Conservation (phyloP, 1,284 basidiomycete species). For the Apiotrichum siamense region DNA sequence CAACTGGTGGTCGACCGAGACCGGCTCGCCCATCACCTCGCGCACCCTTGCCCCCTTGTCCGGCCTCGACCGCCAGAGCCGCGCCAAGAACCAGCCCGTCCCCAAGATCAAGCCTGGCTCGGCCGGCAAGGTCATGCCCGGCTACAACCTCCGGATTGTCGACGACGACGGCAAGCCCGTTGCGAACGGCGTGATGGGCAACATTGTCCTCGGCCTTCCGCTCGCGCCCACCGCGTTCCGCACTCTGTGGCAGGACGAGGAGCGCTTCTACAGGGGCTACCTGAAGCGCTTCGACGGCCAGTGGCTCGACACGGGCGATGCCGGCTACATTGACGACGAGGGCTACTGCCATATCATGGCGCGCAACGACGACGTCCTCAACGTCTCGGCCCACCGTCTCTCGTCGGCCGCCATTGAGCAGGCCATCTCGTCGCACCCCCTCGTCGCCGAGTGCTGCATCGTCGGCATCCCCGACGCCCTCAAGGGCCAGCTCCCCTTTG, state of each 20-base stretch:
- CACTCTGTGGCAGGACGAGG: slow-evolving; percentile 64
- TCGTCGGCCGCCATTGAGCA: slow-evolving; percentile 94
- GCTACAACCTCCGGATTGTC: slow-evolving; percentile 19
- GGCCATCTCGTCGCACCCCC: slow-evolving; percentile 80
- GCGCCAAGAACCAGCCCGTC: slow-evolving; percentile 4
- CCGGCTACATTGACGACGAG: slow-evolving; percentile 82
- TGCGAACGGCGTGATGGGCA: slow-evolving; percentile 13
- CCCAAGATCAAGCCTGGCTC: slow-evolving; percentile 14
- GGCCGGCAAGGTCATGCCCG: slow-evolving; percentile 20
- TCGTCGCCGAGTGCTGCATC: slow-evolving; percentile 78
- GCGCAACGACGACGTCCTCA: slow-evolving; percentile 64
- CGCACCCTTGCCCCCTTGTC: slow-evolving; percentile 58
- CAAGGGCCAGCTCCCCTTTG: slow-evolving; percentile 54
- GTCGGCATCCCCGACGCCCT: slow-evolving; percentile 79
- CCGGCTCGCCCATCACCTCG: slow-evolving; percentile 56
- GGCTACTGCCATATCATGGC: slow-evolving; percentile 97
- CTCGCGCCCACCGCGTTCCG: slow-evolving; percentile 76
- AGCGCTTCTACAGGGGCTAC: slow-evolving; percentile 81
- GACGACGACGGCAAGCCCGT: slow-evolving; percentile 19
- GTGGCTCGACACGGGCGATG: slow-evolving; percentile 80
- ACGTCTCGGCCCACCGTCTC: slow-evolving; percentile 84
- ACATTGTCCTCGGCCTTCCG: slow-evolving; percentile 63
- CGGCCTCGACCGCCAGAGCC: slow-evolving; percentile 50
- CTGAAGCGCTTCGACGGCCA: slow-evolving; percentile 54
- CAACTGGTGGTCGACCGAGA: slow-evolving; percentile 93